Evolutionary conservation across 345 rosid genomes (phyloP).

Genomic region (Crucihimalaya himalaica): DNA sequence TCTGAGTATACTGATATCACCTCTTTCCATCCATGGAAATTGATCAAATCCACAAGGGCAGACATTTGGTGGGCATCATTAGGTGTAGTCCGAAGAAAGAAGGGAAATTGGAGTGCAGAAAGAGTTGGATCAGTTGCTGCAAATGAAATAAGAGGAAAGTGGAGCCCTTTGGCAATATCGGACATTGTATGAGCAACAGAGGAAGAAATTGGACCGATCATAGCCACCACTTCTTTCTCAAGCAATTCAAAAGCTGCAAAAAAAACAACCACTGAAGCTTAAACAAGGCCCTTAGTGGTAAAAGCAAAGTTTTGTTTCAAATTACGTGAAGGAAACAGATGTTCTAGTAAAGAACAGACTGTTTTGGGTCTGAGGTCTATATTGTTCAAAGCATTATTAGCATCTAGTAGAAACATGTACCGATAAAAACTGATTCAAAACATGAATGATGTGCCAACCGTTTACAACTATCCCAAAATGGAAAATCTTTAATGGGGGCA

Average conservation of each 20-base stretch:
- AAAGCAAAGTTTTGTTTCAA: not conserved
- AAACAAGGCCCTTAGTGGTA: slow-evolving; percentile 4
- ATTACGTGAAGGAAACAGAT: not conserved
- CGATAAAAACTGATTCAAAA: slow-evolving; percentile 12
- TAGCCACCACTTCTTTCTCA: slow-evolving; percentile 63
- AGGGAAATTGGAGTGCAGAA: slow-evolving; percentile 82
- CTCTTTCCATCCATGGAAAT: slow-evolving; percentile 73
- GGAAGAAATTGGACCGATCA: slow-evolving; percentile 83
- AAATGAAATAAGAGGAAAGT: slow-evolving; percentile 76
- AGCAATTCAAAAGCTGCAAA: slow-evolving; percentile 67
- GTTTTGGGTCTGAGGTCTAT: not conserved
- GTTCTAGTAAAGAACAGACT: not conserved
- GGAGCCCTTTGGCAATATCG: slow-evolving; percentile 59
- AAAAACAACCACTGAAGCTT: slow-evolving; percentile 18
- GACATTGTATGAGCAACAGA: slow-evolving; percentile 74
- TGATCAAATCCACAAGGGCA: slow-evolving; percentile 67
- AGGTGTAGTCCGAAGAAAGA: slow-evolving; percentile 69
- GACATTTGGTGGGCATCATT: slow-evolving; percentile 79
- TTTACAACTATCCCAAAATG: not conserved
- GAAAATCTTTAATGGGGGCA: not conserved
- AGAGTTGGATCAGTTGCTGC: slow-evolving; percentile 93
- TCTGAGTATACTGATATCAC: slow-evolving; percentile 68
- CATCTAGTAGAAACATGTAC: not conserved
- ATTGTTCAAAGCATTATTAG: not conserved
- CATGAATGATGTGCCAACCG: not conserved